These are phyloP conservation scores for Astrocystis sublimbata DNA, from an alignment of 495 filamentous ascomycete species.

Conservation along the genomic window DNA sequence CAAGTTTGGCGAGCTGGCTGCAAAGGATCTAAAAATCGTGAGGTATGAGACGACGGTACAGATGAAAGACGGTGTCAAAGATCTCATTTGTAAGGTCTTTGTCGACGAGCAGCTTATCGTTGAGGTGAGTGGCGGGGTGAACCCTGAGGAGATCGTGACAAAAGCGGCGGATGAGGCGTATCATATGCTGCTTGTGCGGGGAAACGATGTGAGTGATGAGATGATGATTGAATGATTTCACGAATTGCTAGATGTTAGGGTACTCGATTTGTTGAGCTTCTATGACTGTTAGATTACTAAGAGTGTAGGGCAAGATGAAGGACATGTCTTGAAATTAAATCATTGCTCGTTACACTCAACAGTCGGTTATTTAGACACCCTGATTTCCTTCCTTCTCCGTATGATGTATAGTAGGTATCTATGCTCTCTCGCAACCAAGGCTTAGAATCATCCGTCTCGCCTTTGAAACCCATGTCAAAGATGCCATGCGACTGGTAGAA, in stretches of 20 bases:
- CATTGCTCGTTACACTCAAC: not conserved
- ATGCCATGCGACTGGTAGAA: too few relatives aligned
- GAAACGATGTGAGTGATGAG: not conserved
- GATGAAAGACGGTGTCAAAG: constrained; percentile 19
- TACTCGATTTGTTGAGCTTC: not conserved
- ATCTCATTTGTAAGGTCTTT: constrained; percentile 50
- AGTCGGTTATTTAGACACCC: too few relatives aligned
- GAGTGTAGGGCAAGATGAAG: not conserved
- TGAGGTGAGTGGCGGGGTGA: constrained; percentile 47
- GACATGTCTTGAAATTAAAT: not conserved
- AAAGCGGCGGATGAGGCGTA: constrained; percentile 56
- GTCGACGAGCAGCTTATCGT: constrained; percentile 53
- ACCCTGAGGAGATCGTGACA: constrained; percentile 56
- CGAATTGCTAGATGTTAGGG: not conserved
- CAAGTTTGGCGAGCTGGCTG: constrained; percentile 59
- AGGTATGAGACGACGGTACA: constrained; percentile 44
- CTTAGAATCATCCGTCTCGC: too few relatives aligned
- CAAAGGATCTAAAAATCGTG: constrained; percentile 47
- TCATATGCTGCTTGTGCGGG: constrained; percentile 17
- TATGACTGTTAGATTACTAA: not conserved
- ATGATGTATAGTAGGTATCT: too few relatives aligned
- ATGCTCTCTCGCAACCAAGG: too few relatives aligned
- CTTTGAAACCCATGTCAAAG: too few relatives aligned
- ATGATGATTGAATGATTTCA: not conserved
- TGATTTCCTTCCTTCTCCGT: too few relatives aligned